phyloP scores from a whole-genome alignment of 371 early-diverging fungal species.

The Rhizopus arrhizus region DNA sequence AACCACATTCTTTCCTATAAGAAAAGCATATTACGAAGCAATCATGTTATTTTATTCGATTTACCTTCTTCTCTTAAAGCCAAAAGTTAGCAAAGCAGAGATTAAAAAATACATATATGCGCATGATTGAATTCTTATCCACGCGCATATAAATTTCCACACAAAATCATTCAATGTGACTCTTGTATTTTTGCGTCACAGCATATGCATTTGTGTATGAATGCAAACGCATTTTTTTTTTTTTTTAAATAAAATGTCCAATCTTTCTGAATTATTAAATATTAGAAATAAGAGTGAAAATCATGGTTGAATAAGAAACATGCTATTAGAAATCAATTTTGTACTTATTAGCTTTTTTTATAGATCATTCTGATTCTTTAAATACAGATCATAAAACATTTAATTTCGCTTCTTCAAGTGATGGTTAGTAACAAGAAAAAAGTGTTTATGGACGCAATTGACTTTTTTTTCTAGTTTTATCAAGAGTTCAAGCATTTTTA shows the following conservation, averaged over 20 bases:
- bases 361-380: not conserved
- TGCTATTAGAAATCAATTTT: not conserved
- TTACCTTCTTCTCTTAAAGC: no score
- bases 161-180: no score
- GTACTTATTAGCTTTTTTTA: not conserved
- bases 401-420: not conserved
- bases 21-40: no score
- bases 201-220: no score
- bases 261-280: constrained; percentile 2
- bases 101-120: no score
- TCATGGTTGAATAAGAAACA: not conserved
- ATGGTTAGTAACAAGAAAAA: not conserved
- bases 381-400: not conserved
- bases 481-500: constrained; percentile 59
- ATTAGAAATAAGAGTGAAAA: not conserved
- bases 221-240: not conserved
- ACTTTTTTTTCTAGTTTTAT: constrained; percentile 37
- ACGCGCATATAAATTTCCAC: no score
- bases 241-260: not conserved
- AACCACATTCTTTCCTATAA: no score
- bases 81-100: no score
- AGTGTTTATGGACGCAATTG: not conserved
- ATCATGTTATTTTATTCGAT: no score
- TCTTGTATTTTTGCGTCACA: no score
- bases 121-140: no score